These are phyloP conservation scores for Ogataea pini DNA, from an alignment of 805 yeast genomes.

Conservation along the genomic window DNA sequence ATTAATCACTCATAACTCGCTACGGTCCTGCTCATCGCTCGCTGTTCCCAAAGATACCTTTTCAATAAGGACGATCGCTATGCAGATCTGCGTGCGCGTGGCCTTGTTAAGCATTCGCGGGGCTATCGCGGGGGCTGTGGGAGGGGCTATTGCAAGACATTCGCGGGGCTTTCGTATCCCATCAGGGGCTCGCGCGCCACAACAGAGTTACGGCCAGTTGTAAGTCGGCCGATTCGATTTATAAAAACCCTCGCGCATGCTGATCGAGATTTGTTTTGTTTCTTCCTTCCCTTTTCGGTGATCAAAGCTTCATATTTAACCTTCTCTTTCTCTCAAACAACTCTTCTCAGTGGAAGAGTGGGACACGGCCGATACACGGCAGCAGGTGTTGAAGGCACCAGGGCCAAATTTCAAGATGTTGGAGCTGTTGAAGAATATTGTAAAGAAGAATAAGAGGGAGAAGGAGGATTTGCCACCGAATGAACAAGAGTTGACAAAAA, in stretches of 20 bases:
- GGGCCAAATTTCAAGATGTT: conserved; percentile 22
- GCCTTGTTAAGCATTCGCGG: no score
- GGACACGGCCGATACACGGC: conserved; percentile 5
- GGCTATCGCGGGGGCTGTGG: no score
- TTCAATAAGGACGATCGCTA: no score
- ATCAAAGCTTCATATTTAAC: conserved; percentile 4
- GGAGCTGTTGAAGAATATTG: conserved; percentile 32
- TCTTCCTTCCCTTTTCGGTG: not conserved
- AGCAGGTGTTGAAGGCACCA: conserved; percentile 1
- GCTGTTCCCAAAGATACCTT: no score
- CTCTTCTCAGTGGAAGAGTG: conserved; percentile 1
- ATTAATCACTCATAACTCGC: no score
- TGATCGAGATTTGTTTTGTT: conserved; percentile 9
- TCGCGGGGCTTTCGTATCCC: no score
- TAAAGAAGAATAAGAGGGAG: conserved; percentile 23
- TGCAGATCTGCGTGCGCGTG: no score
- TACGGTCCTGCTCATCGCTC: no score
- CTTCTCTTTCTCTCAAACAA: not conserved
- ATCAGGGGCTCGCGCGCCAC: no score
- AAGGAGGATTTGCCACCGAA: conserved; percentile 1
- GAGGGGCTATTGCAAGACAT: no score
- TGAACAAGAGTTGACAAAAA: not conserved
- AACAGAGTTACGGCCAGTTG: no score
- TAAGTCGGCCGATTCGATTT: not conserved
- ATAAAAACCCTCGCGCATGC: not conserved